Evolutionary conservation across 495 filamentous ascomycete species (phyloP).

Genomic region (Xylaria acuta): DNA sequence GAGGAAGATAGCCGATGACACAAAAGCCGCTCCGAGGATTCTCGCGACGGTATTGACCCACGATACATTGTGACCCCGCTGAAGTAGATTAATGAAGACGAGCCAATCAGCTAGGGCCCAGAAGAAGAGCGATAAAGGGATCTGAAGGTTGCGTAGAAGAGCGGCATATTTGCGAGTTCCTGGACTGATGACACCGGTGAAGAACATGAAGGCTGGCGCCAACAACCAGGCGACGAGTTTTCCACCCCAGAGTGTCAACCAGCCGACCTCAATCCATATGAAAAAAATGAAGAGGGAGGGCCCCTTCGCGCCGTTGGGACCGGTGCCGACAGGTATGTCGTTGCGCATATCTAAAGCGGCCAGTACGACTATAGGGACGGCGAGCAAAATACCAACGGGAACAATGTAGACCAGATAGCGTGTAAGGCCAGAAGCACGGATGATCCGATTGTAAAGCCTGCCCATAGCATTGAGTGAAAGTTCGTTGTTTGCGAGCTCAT

Average conservation of each 20-base stretch:
- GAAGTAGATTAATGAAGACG: constrained; percentile 73
- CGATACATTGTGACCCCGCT: constrained; percentile 29
- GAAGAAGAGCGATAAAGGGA: constrained; percentile 84
- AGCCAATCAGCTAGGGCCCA: constrained; percentile 83
- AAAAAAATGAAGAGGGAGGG: constrained; percentile 77
- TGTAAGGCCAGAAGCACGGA: constrained; percentile 84
- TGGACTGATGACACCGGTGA: constrained; percentile 87
- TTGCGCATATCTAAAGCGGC: constrained; percentile 55
- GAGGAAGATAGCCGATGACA: constrained; percentile 78
- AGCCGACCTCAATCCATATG: constrained; percentile 89
- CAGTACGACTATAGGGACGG: constrained; percentile 79
- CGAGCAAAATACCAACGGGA: constrained; percentile 76
- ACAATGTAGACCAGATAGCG: constrained; percentile 89
- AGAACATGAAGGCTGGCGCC: constrained; percentile 83
- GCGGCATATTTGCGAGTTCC: constrained; percentile 92
- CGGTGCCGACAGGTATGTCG: constrained; percentile 45
- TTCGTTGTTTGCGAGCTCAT: constrained; percentile 62
- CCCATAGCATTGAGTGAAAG: constrained; percentile 79
- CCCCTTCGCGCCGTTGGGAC: constrained; percentile 56
- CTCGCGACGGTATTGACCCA: constrained; percentile 65
- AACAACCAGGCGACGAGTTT: constrained; percentile 82
- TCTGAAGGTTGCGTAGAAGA: constrained; percentile 78
- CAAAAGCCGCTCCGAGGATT: constrained; percentile 76
- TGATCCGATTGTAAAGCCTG: constrained; percentile 81
- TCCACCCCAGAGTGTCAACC: constrained; percentile 85